A percentile compares a stretch with the other conserved stretches of the same genome.
These are phyloP conservation scores for baker's yeast (Saccharomyces cerevisiae) DNA, from an alignment of 805 yeast genomes.

Conservation along the genomic window DNA sequence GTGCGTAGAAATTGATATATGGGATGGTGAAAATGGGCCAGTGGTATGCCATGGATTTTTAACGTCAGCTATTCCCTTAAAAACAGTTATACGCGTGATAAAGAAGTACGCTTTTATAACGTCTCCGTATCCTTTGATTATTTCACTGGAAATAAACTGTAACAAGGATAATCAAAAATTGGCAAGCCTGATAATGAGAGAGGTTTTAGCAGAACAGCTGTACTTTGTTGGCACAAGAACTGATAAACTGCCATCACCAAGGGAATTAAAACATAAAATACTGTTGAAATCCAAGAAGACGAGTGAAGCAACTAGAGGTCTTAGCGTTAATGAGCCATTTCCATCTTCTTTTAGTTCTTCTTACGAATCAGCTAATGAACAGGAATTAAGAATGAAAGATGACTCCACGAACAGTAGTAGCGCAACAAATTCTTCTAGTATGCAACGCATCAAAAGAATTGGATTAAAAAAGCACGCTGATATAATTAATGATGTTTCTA, in stretches of 20 bases:
- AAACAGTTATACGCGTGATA: conserved; percentile 62
- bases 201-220: conserved; percentile 52
- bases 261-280: conserved; percentile 58
- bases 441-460: conserved; percentile 29
- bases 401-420: conserved; percentile 9
- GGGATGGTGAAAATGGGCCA: conserved; percentile 84
- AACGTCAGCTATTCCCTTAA: conserved; percentile 62
- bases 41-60: conserved; percentile 88
- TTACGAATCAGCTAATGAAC: conserved; percentile 25
- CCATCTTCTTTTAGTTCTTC: conserved; percentile 31
- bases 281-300: conserved; percentile 72
- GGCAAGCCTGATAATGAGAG: conserved; percentile 45
- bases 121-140: conserved; percentile 74
- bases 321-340: background rate
- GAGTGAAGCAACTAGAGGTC: conserved; percentile 1
- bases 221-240: conserved; percentile 23
- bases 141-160: conserved; percentile 84
- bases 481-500: conserved; percentile 19
- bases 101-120: conserved; percentile 83
- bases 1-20: conserved; percentile 88
- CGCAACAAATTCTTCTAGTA: conserved; percentile 2
- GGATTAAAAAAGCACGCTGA: conserved; percentile 19
- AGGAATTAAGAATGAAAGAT: conserved; percentile 3
- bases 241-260: conserved; percentile 58
- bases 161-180: conserved; percentile 55